phyloP scores from a whole-genome alignment of 345 rosid species.

The Anacardium occidentale region DNA sequence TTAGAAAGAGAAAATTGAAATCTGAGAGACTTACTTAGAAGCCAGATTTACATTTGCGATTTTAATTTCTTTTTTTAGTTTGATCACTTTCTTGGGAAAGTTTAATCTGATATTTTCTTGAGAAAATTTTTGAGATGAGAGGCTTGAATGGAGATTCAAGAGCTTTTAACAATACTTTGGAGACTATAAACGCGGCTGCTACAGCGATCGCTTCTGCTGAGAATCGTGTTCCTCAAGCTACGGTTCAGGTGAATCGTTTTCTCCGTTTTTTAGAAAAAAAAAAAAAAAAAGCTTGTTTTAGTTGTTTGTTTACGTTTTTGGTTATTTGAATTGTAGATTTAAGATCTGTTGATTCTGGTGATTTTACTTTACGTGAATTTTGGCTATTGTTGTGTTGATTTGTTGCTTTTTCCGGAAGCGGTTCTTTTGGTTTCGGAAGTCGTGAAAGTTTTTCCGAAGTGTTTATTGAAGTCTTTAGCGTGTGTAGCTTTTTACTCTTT shows the following conservation, averaged over 20 bases:
- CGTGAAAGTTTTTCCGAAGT: background rate
- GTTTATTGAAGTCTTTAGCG: background rate
- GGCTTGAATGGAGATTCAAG: slow-evolving; percentile 36
- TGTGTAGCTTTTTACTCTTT: slow-evolving; percentile 10
- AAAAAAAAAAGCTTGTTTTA: background rate
- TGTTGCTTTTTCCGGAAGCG: background rate
- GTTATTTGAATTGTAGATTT: slow-evolving; percentile 10
- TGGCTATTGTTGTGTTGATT: slow-evolving; percentile 8
- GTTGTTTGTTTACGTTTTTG: background rate
- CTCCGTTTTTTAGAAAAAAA: too few relatives aligned
- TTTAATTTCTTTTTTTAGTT: slow-evolving; percentile 2
- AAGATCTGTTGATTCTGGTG: slow-evolving; percentile 22
- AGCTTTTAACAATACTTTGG: slow-evolving; percentile 44
- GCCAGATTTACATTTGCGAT: background rate
- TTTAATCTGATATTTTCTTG: background rate
- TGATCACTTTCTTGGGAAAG: slow-evolving; percentile 27
- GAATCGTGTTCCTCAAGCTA: slow-evolving; percentile 58
- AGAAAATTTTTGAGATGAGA: slow-evolving; percentile 42
- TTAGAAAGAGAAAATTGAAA: slow-evolving; percentile 10
- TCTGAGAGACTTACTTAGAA: background rate
- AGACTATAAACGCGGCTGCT: slow-evolving; percentile 87
- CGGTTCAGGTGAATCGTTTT: slow-evolving; percentile 44
- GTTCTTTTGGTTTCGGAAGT: background rate
- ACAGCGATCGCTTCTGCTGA: slow-evolving; percentile 78
- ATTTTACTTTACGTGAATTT: slow-evolving; percentile 1